phyloP scores from a whole-genome alignment of 192 early-diverging fungal species.

The Entomortierella parvispora region DNA sequence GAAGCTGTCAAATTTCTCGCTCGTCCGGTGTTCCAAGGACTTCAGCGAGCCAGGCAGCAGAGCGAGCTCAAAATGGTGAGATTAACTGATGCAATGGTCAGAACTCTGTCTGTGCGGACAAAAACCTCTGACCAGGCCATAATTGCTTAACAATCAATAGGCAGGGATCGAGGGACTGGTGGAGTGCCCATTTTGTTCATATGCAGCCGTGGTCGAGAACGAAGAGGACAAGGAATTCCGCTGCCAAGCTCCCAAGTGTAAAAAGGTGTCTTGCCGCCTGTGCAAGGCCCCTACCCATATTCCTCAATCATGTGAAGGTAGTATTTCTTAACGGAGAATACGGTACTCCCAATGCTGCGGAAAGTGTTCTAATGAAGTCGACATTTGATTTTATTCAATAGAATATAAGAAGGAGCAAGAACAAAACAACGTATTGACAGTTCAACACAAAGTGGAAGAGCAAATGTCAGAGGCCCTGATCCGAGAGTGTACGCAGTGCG shows the following conservation, averaged over 20 bases:
- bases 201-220: constrained; percentile 51
- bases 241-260: constrained; percentile 57
- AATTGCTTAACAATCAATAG: constrained; percentile 11
- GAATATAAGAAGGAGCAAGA: constrained; percentile 54
- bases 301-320: constrained; percentile 64
- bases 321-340: not conserved
- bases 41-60: constrained; percentile 54
- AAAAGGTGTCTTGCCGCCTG: constrained; percentile 57
- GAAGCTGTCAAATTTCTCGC: constrained; percentile 56
- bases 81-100: constrained; percentile 16
- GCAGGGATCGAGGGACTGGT: constrained; percentile 54
- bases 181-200: constrained; percentile 58
- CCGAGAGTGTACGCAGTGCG: constrained; percentile 64
- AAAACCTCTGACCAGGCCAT: not conserved
- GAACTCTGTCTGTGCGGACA: not conserved
- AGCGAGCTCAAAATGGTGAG: constrained; percentile 55
- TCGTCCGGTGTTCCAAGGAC: constrained; percentile 50
- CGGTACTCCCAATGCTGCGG: no score
- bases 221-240: constrained; percentile 62
- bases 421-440: constrained; percentile 45
- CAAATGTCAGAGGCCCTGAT: constrained; percentile 66
- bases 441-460: constrained; percentile 63
- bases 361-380: not conserved
- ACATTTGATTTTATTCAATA: not conserved
- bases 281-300: constrained; percentile 62